phyloP scores from a whole-genome alignment of 1,284 basidiomycete genomes.

The Moesziomyces antarcticus region DNA sequence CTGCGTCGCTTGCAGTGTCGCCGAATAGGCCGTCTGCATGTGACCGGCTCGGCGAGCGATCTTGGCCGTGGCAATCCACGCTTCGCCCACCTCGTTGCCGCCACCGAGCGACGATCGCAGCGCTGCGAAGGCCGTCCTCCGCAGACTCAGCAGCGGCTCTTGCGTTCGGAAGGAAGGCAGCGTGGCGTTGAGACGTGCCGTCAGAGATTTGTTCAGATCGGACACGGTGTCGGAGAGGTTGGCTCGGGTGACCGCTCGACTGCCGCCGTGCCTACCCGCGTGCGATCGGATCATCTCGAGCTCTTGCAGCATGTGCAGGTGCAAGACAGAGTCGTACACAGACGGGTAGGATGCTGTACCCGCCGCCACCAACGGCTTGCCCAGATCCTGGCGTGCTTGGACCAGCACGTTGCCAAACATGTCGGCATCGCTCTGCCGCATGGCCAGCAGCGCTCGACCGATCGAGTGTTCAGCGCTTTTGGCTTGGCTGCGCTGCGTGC shows the following conservation, averaged over 20 bases:
- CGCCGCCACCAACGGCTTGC: conserved; percentile 82
- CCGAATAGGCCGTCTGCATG: conserved; percentile 96
- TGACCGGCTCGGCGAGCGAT: conserved; percentile 95
- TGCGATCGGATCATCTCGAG: conserved; percentile 75
- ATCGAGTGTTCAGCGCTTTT: conserved; percentile 77
- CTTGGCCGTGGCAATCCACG: conserved; percentile 91
- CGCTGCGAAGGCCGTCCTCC: conserved; percentile 81
- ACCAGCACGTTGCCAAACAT: conserved; percentile 71
- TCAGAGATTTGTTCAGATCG: conserved; percentile 69
- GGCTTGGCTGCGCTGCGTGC: conserved; percentile 70
- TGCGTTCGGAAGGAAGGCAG: conserved; percentile 91
- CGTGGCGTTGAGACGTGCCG: conserved; percentile 78
- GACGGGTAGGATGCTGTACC: conserved; percentile 80
- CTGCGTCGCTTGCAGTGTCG: conserved; percentile 88
- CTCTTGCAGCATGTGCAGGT: conserved; percentile 89
- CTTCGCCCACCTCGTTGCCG: conserved; percentile 68
- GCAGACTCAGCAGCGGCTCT: conserved; percentile 89
- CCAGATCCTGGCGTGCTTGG: conserved; percentile 80
- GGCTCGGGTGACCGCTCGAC: conserved; percentile 68
- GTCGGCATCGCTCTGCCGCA: conserved; percentile 72
- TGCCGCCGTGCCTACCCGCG: conserved; percentile 14
- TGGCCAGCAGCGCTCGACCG: conserved; percentile 83
- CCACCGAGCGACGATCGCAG: conserved; percentile 15
- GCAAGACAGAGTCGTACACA: conserved; percentile 85
- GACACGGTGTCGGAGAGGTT: conserved; percentile 44